Conservation (phyloP, 805 yeast species). For the Ogataea methylovora region DNA sequence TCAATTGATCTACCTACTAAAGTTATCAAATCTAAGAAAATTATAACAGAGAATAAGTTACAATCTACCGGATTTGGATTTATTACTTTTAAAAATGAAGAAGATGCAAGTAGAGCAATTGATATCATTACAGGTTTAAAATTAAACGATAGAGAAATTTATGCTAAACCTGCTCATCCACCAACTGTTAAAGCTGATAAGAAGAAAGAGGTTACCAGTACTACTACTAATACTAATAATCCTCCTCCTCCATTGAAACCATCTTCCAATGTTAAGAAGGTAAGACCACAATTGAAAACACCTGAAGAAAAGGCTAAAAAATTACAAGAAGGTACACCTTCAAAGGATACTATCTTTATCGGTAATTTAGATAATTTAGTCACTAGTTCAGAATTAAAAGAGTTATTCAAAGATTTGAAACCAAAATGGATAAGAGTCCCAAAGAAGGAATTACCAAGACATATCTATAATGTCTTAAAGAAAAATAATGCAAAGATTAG, state of each 20-base stretch:
- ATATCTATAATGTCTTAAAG: slow-evolving; percentile 34
- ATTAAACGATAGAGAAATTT: slow-evolving; percentile 32
- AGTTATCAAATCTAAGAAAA: slow-evolving; percentile 14
- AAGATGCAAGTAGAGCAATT: slow-evolving; percentile 48
- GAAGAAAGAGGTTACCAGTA: slow-evolving; percentile 1
- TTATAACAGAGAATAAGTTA: slow-evolving; percentile 13
- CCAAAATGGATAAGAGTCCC: slow-evolving; percentile 60
- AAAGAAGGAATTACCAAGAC: slow-evolving; percentile 36
- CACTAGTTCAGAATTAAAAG: slow-evolving; percentile 36
- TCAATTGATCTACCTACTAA: slow-evolving; percentile 27
- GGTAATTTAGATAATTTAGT: slow-evolving; percentile 50
- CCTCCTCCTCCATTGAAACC: slow-evolving; percentile 1
- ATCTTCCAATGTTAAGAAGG: slow-evolving; percentile 3
- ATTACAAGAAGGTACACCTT: slow-evolving; percentile 43
- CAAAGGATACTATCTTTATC: slow-evolving; percentile 53
- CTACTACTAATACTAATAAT: neutral
- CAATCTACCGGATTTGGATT: slow-evolving; percentile 32
- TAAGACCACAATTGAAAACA: slow-evolving; percentile 8
- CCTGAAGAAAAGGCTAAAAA: slow-evolving; percentile 23
- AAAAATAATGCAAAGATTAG: slow-evolving; percentile 38
- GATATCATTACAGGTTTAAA: slow-evolving; percentile 10
- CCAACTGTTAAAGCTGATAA: neutral
- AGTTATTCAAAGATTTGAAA: slow-evolving; percentile 37
- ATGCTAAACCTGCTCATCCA: slow-evolving; percentile 47
- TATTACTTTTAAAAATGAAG: slow-evolving; percentile 53